Conservation (phyloP, 176 grass and related monocot species). For the Zoysia pacifica region DNA sequence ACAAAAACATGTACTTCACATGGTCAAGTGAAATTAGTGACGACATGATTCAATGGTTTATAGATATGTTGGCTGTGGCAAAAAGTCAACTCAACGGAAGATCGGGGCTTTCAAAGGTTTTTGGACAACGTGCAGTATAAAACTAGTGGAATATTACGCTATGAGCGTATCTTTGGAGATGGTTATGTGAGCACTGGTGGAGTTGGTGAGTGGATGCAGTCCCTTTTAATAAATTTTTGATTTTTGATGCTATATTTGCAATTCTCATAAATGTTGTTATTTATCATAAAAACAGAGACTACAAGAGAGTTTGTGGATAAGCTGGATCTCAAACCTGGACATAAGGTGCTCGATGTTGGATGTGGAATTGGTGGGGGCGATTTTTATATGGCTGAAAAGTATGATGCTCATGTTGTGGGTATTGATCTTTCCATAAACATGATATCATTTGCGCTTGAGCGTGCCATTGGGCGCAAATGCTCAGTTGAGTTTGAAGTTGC, state of each 20-base stretch:
- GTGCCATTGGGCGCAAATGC: conserved; percentile 79
- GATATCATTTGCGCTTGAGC: conserved; percentile 92
- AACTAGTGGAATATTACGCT: conserved; percentile 88
- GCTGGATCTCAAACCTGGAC: conserved; percentile 80
- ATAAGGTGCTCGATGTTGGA: conserved; percentile 95
- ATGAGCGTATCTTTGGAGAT: conserved; percentile 89
- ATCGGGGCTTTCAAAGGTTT: conserved; percentile 84
- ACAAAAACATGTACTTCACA: conserved; percentile 2
- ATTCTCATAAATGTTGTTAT: conserved; percentile 14
- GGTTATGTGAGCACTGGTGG: conserved; percentile 98
- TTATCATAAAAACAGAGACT: conserved; percentile 55
- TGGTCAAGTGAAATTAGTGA: conserved; percentile 23
- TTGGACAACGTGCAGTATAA: conserved; percentile 99
- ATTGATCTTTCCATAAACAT: conserved; percentile 99
- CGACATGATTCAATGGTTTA: conserved; percentile 11
- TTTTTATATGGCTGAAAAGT: conserved; percentile 97
- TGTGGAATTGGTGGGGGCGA: conserved; percentile 96
- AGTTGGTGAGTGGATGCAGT: conserved; percentile 53
- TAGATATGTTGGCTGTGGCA: conserved; percentile 94
- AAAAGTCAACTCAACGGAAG: conserved; percentile 81
- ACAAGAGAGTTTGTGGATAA: conserved; percentile 91
- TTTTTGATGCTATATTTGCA: conserved; percentile 22
- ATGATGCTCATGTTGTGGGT: conserved; percentile 85
- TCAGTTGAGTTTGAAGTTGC: conserved; percentile 93
- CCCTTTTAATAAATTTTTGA: background rate